Percentiles rank a stretch among this genome's conserved stretches.
Evolutionary conservation across 495 filamentous ascomycete genomes (phyloP).

Genomic region (Mycothermus thermophilus): DNA sequence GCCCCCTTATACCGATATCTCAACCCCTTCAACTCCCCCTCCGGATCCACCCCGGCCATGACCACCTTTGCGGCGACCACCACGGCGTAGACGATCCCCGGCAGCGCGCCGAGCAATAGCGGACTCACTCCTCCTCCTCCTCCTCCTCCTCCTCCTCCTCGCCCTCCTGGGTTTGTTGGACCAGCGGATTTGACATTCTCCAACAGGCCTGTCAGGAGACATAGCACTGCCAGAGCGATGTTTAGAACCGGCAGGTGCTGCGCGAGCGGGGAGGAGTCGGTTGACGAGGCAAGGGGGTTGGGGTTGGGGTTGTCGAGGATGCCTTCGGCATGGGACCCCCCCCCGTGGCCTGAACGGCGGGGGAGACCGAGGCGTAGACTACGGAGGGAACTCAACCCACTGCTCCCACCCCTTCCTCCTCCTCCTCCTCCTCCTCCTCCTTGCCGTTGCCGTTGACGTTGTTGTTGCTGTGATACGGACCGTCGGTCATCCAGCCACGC

Average conservation of each 20-base stretch:
- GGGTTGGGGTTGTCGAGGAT: not conserved
- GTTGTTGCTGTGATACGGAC: too few species aligned
- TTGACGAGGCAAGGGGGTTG: not conserved
- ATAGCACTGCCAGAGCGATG: slow-evolving; percentile 24
- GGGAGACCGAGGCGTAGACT: too few species aligned
- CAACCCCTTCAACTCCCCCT: slow-evolving; percentile 35
- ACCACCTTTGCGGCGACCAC: slow-evolving; percentile 35
- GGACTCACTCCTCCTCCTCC: not conserved
- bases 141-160: slow-evolving; percentile 4
- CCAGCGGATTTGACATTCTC: too few species aligned
- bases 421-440: not conserved
- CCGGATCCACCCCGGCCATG: slow-evolving; percentile 43
- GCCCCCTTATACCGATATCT: slow-evolving; percentile 49
- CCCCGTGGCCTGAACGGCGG: too few species aligned
- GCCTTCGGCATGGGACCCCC: too few species aligned
- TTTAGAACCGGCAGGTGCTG: slow-evolving; percentile 37
- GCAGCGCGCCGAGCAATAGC: slow-evolving; percentile 23
- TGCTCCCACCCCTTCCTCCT: too few species aligned
- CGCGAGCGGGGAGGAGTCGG: slow-evolving; percentile 25
- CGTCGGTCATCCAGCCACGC: slow-evolving; percentile 20
- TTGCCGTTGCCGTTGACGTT: not conserved
- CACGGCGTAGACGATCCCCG: slow-evolving; percentile 32
- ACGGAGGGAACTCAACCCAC: too few species aligned
- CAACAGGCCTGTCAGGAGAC: slow-evolving; percentile 22
- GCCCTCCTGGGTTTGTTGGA: too few species aligned